Evolutionary conservation across 345 rosid genomes (phyloP).

Genomic region (Lagerstroemia speciosa): DNA sequence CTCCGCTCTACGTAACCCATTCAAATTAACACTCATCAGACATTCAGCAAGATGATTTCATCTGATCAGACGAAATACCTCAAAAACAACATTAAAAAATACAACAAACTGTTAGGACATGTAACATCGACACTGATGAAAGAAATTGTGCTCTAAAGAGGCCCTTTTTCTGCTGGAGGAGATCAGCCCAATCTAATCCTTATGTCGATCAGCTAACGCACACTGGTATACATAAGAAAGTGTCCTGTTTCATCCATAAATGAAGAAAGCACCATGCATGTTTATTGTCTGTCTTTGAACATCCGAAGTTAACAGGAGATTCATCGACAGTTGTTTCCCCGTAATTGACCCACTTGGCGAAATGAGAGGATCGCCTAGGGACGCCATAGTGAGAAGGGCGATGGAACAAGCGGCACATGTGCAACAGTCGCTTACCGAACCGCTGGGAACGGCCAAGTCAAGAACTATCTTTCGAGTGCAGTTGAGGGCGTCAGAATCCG

Average conservation of each 20-base stretch:
- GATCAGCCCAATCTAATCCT: not conserved
- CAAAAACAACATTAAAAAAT: not conserved
- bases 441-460: conserved; percentile 61
- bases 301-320: too few relatives aligned
- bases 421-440: conserved; percentile 33
- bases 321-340: too few relatives aligned
- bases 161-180: not conserved
- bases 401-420: not conserved
- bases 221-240: too few relatives aligned
- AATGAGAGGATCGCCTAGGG: too few relatives aligned
- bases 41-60: not conserved
- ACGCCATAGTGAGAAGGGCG: not conserved
- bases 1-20: conserved; percentile 45
- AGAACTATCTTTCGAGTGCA: conserved; percentile 53
- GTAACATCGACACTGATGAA: not conserved
- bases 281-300: not conserved
- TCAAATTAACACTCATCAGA: not conserved
- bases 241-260: not conserved
- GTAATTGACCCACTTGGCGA: too few relatives aligned
- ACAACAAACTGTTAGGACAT: not conserved
- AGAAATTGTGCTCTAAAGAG: not conserved
- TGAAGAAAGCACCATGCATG: not conserved
- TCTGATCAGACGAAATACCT: not conserved
- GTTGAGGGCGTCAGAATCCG: conserved; percentile 26
- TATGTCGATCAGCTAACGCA: not conserved